Evolutionary conservation across 2,329 filamentous ascomycete genomes (phyloP).

Genomic region (Ophiostoma triangulosporum): DNA sequence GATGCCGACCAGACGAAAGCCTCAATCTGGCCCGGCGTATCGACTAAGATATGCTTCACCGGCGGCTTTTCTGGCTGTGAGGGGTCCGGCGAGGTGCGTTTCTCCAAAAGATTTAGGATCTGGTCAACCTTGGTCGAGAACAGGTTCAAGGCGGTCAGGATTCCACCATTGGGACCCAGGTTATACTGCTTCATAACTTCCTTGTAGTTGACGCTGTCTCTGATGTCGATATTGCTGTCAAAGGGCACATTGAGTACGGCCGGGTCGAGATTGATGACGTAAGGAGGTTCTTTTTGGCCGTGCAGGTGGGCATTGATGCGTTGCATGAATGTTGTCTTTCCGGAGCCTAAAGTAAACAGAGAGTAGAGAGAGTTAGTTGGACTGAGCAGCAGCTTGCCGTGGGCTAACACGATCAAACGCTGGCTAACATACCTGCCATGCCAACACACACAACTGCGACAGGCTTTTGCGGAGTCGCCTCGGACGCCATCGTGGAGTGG

Average conservation of each 20-base stretch:
- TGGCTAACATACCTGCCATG: conserved; percentile 66
- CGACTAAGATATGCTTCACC: conserved; percentile 76
- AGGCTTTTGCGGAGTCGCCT: conserved; percentile 28
- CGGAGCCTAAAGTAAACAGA: conserved; percentile 52
- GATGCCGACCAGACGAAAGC: conserved; percentile 98
- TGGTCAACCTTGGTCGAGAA: conserved; percentile 98
- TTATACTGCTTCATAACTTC: conserved; percentile 99
- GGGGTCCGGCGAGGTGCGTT: conserved; percentile 56
- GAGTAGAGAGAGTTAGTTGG: not conserved
- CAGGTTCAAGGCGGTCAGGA: conserved; percentile 86
- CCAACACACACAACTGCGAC: conserved; percentile 85
- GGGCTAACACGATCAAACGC: too few relatives aligned
- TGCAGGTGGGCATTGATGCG: conserved; percentile 91
- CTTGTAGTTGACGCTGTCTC: conserved; percentile 97
- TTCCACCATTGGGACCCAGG: conserved; percentile 90
- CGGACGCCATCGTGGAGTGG: conserved; percentile 12
- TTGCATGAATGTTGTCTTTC: conserved; percentile 99
- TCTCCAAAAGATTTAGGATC: conserved; percentile 78
- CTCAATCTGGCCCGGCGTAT: conserved; percentile 96
- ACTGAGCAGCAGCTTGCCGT: not conserved
- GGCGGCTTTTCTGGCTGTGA: conserved; percentile 46
- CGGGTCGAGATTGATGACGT: conserved; percentile 94
- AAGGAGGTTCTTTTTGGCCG: conserved; percentile 64
- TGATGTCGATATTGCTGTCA: conserved; percentile 95
- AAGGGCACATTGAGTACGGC: conserved; percentile 90